phyloP scores from a whole-genome alignment of 495 filamentous ascomycete genomes.

The Glutinoglossum americanum region DNA sequence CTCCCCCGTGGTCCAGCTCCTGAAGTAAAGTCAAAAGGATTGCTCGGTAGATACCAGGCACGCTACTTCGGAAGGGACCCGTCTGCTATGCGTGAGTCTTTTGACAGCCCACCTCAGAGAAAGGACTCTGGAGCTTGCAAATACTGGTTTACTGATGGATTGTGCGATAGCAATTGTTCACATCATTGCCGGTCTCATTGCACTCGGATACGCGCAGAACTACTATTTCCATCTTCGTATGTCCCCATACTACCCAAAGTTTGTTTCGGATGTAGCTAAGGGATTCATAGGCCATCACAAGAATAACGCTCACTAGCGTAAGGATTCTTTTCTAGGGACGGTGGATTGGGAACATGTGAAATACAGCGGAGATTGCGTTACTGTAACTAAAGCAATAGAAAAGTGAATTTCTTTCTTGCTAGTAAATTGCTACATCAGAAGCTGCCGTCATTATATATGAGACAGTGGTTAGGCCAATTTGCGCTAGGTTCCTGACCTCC shows the following conservation, averaged over 20 bases:
- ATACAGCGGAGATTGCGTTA: neutral
- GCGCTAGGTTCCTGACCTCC: neutral
- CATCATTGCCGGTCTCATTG: constrained; percentile 49
- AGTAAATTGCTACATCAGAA: neutral
- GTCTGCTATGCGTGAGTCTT: constrained; percentile 60
- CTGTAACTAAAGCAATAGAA: constrained; percentile 1
- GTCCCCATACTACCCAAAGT: constrained; percentile 16
- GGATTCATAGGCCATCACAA: constrained; percentile 4
- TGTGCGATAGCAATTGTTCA: constrained; percentile 54
- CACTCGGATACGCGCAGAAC: constrained; percentile 78
- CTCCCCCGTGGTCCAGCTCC: constrained; percentile 80
- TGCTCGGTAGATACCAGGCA: constrained; percentile 72
- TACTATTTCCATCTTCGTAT: constrained; percentile 99
- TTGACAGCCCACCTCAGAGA: neutral
- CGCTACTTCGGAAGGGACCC: constrained; percentile 89
- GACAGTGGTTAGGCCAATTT: neutral
- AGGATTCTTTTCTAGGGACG: neutral
- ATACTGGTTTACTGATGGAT: constrained; percentile 7
- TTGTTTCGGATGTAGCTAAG: neutral
- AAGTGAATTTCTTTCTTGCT: neutral
- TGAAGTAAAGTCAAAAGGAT: constrained; percentile 51
- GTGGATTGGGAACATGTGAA: neutral
- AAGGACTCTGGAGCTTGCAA: neutral
- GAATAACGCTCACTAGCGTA: constrained; percentile 7
- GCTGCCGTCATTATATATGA: neutral